These are phyloP conservation scores for Apophysomyces trapeziformis DNA, from an alignment of 371 early-diverging fungal genomes.

Conservation along the genomic window DNA sequence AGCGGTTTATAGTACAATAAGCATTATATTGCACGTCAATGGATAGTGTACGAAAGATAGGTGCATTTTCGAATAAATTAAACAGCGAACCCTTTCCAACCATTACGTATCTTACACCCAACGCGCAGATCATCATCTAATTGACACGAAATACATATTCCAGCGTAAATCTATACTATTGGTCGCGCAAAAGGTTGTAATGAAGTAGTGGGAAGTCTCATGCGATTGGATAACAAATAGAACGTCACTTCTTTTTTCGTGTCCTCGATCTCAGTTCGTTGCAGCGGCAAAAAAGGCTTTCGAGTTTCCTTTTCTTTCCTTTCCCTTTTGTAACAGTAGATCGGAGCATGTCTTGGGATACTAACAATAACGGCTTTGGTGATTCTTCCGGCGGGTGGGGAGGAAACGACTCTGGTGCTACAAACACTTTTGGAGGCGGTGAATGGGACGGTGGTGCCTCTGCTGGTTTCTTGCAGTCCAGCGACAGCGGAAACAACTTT, in stretches of 20 bases:
- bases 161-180: too few species aligned
- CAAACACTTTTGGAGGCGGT: conserved; percentile 13
- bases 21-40: too few species aligned
- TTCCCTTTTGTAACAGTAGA: background rate
- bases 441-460: conserved; percentile 15
- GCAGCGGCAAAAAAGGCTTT: background rate
- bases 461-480: conserved; percentile 13
- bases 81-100: too few species aligned
- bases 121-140: too few species aligned
- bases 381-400: conserved; percentile 21
- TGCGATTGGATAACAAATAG: too few species aligned
- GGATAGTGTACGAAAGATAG: too few species aligned
- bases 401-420: conserved; percentile 2
- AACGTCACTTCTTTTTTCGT: background rate
- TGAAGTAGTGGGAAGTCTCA: too few species aligned
- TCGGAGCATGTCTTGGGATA: conserved; percentile 28
- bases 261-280: background rate
- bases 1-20: too few species aligned
- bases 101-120: too few species aligned
- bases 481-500: conserved; percentile 13
- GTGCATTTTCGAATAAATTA: too few species aligned
- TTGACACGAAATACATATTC: too few species aligned
- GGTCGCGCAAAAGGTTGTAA: too few species aligned
- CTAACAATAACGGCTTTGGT: conserved; percentile 17
- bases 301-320: background rate